Percentiles rank a stretch among this genome's conserved stretches.
These are phyloP conservation scores for Dipteronia sinensis DNA, from an alignment of 345 rosid species.

Conservation along the genomic window DNA sequence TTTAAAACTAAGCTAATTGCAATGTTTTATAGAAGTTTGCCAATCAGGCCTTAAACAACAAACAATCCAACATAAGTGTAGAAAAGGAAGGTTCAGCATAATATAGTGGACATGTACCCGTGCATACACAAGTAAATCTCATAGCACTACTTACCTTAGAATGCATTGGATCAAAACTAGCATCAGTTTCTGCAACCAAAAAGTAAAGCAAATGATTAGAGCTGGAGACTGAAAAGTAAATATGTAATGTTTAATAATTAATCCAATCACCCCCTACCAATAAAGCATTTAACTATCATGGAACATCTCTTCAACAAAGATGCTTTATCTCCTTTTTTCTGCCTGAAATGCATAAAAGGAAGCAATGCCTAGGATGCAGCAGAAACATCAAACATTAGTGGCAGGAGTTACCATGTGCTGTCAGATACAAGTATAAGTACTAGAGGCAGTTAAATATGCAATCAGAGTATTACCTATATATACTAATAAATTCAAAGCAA, in stretches of 20 bases:
- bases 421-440: background rate
- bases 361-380: constrained; percentile 43
- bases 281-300: constrained; percentile 66
- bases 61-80: background rate
- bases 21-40: background rate
- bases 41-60: background rate
- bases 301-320: constrained; percentile 56
- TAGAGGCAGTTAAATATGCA: background rate
- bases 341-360: constrained; percentile 64
- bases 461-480: background rate
- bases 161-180: constrained; percentile 70
- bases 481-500: background rate
- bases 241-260: background rate
- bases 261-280: constrained; percentile 49
- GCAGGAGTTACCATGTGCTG: background rate
- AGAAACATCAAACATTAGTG: constrained; percentile 7
- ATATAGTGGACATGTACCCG: background rate
- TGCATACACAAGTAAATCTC: background rate
- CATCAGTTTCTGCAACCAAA: constrained; percentile 61
- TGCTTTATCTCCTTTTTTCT: constrained; percentile 51
- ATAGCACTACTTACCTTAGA: constrained; percentile 48
- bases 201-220: background rate
- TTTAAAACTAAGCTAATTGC: background rate
- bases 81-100: background rate
- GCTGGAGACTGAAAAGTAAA: background rate